phyloP scores from a whole-genome alignment of 805 yeast species.

The Candida verbasci region DNA sequence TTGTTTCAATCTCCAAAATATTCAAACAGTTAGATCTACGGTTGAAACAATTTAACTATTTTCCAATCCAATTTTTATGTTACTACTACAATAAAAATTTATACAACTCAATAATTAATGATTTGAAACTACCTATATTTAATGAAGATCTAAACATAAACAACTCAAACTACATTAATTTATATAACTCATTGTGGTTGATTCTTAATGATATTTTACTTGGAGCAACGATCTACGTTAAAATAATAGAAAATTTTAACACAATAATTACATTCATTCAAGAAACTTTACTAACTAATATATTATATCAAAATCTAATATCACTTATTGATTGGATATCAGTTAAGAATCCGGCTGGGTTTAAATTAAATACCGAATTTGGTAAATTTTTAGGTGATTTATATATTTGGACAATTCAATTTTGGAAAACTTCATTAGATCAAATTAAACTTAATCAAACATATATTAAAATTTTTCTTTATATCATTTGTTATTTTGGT shows the following conservation, averaged over 20 bases:
- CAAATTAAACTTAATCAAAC: neutral
- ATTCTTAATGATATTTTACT: slow-evolving; percentile 75
- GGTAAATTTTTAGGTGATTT: slow-evolving; percentile 84
- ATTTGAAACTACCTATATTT: slow-evolving; percentile 29
- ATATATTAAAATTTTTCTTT: slow-evolving; percentile 1
- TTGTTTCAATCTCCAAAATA: slow-evolving; percentile 50
- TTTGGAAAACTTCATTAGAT: slow-evolving; percentile 42
- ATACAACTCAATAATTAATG: slow-evolving; percentile 41
- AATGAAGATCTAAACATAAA: slow-evolving; percentile 35
- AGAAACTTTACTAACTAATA: slow-evolving; percentile 27
- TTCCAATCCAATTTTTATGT: slow-evolving; percentile 74
- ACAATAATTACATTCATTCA: slow-evolving; percentile 20
- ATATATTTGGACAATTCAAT: slow-evolving; percentile 76
- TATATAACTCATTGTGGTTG: slow-evolving; percentile 87
- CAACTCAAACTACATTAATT: slow-evolving; percentile 59
- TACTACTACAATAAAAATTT: slow-evolving; percentile 42
- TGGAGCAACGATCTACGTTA: slow-evolving; percentile 56
- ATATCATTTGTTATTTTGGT: slow-evolving; percentile 27
- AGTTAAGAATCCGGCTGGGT: slow-evolving; percentile 82
- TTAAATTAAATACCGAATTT: slow-evolving; percentile 82
- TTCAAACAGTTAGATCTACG: slow-evolving; percentile 79
- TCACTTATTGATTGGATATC: slow-evolving; percentile 66
- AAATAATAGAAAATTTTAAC: slow-evolving; percentile 33
- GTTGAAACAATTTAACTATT: slow-evolving; percentile 66
- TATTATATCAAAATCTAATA: slow-evolving; percentile 44